Evolutionary conservation across 306 rosid genomes (phyloP).

Genomic region (Rubus idaeus): DNA sequence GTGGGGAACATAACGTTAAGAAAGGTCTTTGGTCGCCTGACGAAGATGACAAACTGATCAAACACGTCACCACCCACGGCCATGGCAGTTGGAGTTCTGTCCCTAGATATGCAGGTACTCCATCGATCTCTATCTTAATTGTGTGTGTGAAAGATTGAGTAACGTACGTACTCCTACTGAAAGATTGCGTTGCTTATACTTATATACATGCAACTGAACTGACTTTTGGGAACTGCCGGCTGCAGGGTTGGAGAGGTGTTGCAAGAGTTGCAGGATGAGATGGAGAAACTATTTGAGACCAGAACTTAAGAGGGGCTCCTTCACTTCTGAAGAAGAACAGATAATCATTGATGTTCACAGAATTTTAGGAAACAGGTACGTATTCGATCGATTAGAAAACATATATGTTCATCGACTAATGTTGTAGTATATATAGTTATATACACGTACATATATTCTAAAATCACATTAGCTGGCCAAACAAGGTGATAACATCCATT

Average conservation of each 20-base stretch:
- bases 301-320: slow-evolving; percentile 50
- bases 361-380: slow-evolving; percentile 51
- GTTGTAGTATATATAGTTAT: too few species aligned
- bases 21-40: slow-evolving; percentile 66
- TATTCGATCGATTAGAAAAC: not conserved
- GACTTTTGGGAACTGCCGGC: not conserved
- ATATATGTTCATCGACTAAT: not conserved
- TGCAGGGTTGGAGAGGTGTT: slow-evolving; percentile 52
- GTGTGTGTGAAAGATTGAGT: not conserved
- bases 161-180: too few species aligned
- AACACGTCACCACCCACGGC: slow-evolving; percentile 41
- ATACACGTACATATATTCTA: not conserved
- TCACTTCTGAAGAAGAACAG: slow-evolving; percentile 52
- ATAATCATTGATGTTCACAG: slow-evolving; percentile 52
- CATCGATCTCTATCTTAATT: not conserved
- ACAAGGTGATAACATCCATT: not conserved
- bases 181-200: too few species aligned
- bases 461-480: not conserved
- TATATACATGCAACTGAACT: not conserved
- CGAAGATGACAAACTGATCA: slow-evolving; percentile 53
- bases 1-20: slow-evolving; percentile 51
- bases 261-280: slow-evolving; percentile 56
- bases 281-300: slow-evolving; percentile 62
- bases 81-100: slow-evolving; percentile 64
- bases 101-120: slow-evolving; percentile 51